These are phyloP conservation scores for Apiosordaria backusii DNA, from an alignment of 495 filamentous ascomycete species.

Conservation along the genomic window DNA sequence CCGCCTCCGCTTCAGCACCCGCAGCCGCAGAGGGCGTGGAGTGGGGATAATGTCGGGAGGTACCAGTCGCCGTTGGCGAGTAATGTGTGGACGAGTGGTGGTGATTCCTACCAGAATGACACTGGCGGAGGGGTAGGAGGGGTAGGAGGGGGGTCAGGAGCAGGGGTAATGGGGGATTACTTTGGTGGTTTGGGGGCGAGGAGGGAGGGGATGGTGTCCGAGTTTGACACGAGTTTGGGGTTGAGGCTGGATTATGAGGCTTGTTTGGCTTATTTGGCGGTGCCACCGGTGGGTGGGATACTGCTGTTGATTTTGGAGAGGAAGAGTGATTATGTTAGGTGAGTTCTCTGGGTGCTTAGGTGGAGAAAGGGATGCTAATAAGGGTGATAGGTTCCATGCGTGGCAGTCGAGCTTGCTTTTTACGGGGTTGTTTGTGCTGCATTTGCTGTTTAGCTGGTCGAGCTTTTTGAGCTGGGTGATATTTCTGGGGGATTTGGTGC, in stretches of 20 bases:
- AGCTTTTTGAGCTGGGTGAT: conserved; percentile 79
- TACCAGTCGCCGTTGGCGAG: conserved; percentile 24
- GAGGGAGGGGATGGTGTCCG: conserved; percentile 42
- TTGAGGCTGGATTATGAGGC: conserved; percentile 77
- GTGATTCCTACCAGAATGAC: conserved; percentile 6
- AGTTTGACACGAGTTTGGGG: conserved; percentile 71
- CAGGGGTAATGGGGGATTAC: conserved; percentile 30
- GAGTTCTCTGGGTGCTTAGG: conserved; percentile 31
- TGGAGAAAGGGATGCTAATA: conserved; percentile 5
- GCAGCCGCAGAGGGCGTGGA: conserved; percentile 50
- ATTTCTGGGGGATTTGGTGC: conserved; percentile 65
- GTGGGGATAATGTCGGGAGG: conserved; percentile 25
- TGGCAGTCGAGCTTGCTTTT: conserved; percentile 93
- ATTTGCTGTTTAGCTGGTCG: conserved; percentile 83
- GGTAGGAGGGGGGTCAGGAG: not conserved
- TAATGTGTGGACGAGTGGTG: not conserved
- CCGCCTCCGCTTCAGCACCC: conserved; percentile 50
- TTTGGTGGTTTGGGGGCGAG: conserved; percentile 32
- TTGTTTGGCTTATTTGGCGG: conserved; percentile 78
- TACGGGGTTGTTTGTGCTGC: conserved; percentile 76
- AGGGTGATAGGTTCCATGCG: conserved; percentile 72
- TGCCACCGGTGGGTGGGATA: conserved; percentile 85
- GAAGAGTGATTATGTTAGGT: conserved; percentile 97
- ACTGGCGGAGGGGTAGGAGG: not conserved
- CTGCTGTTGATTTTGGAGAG: conserved; percentile 81